Base-by-base conservation (phyloP, 192 early-diverging fungal species). In the Coemansia sp. region DNA sequence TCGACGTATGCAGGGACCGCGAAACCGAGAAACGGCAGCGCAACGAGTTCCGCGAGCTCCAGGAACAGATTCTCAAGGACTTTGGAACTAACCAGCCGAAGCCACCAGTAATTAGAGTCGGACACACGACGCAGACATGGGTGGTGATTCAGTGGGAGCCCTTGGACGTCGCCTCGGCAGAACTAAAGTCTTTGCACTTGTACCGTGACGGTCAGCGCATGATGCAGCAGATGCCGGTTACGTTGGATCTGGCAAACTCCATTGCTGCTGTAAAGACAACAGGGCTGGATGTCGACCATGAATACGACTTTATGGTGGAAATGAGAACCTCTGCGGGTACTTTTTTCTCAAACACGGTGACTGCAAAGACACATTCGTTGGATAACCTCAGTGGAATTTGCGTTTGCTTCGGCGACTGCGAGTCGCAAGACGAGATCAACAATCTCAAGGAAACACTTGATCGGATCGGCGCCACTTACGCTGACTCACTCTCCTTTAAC, bases 331-430 rank as follows among this genome's bases (percentile, higher is more conserved):
- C 96, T 6, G 95, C 96, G 6, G 96, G 97, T 52, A 71, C 80
- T 20, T 88, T 91, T 45, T 80, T 85, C 42, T 94, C 92, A 42
- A 95, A 98, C 63, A 77, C 85, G 17, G 81, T 96, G 18, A 78
- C 67, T 4, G 84, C 89, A 40, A 87, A 84, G 62, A 99, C 97
- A 6, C 97, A 99, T 73, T 84, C 90, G 32, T 82, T 99, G 76
- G 96, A 98, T 49, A 98, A 99, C 72, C 85, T 99, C 33, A 97
- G 93, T n/a, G 97, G 97, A 17, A 94, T 97, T 63, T 87, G 91
- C 66, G 92, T 97, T 25, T 92, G 92, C 71, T 99, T 99, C 85
- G 97, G 97, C 34, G 86, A 85, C 4, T 94, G 96, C 72, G 91
- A 92, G 62, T 81, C 85, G 20, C 89, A 90, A 38, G 83, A 84